Evolutionary conservation across 345 rosid species (phyloP).

Genomic region (Turnera subulata): DNA sequence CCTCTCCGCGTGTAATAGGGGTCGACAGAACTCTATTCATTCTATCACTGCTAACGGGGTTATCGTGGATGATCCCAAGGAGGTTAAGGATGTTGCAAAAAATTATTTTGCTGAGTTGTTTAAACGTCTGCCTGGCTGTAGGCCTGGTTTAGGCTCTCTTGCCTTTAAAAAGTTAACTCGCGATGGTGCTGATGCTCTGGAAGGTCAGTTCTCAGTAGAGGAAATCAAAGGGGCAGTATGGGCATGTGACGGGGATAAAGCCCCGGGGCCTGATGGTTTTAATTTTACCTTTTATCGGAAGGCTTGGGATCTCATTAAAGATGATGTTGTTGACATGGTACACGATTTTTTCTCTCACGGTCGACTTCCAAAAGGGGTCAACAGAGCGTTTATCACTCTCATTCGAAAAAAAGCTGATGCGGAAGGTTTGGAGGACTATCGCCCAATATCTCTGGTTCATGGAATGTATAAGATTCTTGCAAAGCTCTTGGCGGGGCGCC

Average conservation of each 20-base stretch:
- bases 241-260: not conserved
- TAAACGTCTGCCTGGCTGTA: not conserved
- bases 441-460: not conserved
- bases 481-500: not conserved
- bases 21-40: not conserved
- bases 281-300: not conserved
- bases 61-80: not conserved
- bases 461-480: not conserved
- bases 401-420: not conserved
- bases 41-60: not conserved
- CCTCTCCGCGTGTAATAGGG: not conserved
- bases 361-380: not conserved
- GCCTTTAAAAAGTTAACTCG: not conserved
- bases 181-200: not conserved
- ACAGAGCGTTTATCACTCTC: not conserved
- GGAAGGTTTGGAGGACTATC: not conserved
- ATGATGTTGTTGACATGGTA: not conserved
- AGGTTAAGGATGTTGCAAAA: not conserved
- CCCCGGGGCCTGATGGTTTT: conserved; percentile 4
- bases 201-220: not conserved
- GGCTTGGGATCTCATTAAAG: not conserved
- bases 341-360: not conserved
- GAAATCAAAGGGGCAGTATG: not conserved
- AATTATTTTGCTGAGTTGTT: not conserved
- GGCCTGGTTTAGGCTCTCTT: not conserved